These are phyloP conservation scores for Termitomyces sp. DNA, from an alignment of 768 basidiomycete species.

Conservation along the genomic window DNA sequence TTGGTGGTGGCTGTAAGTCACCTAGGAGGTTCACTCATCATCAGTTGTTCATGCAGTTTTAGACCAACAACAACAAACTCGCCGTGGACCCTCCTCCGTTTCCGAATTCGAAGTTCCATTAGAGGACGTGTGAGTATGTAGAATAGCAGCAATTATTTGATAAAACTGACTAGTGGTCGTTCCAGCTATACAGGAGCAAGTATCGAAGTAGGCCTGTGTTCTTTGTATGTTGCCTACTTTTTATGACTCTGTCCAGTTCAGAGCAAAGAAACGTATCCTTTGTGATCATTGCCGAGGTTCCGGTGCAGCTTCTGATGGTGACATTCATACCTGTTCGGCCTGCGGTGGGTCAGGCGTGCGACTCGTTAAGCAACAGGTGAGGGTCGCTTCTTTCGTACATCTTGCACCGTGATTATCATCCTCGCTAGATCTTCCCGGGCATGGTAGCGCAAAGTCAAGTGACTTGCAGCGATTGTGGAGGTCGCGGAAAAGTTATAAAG, in stretches of 20 bases:
- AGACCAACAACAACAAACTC: slow-evolving; percentile 58
- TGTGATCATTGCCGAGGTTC: slow-evolving; percentile 97
- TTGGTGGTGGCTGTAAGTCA: slow-evolving; percentile 74
- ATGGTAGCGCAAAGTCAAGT: slow-evolving; percentile 90
- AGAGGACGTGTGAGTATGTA: slow-evolving; percentile 63
- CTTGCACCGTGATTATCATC: neutral
- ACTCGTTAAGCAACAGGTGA: slow-evolving; percentile 75
- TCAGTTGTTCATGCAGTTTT: neutral
- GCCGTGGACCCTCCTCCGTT: slow-evolving; percentile 70
- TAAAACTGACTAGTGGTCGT: neutral
- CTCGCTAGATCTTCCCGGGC: slow-evolving; percentile 77
- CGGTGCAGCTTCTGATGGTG: slow-evolving; percentile 84
- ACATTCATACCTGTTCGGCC: slow-evolving; percentile 81
- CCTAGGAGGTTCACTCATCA: neutral
- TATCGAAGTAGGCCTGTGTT: slow-evolving; percentile 59
- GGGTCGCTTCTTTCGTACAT: neutral
- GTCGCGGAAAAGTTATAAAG: slow-evolving; percentile 75
- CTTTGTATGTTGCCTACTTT: slow-evolving; percentile 15
- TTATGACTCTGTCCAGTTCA: slow-evolving; percentile 53
- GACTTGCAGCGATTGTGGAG: slow-evolving; percentile 79
- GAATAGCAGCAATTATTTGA: neutral
- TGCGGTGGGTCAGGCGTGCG: slow-evolving; percentile 87
- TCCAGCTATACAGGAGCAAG: slow-evolving; percentile 76
- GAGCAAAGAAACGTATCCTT: slow-evolving; percentile 85
- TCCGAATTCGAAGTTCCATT: slow-evolving; percentile 84